Evolutionary conservation across 192 early-diverging fungal genomes (phyloP).

Genomic region (Entophlyctis luteolus): DNA sequence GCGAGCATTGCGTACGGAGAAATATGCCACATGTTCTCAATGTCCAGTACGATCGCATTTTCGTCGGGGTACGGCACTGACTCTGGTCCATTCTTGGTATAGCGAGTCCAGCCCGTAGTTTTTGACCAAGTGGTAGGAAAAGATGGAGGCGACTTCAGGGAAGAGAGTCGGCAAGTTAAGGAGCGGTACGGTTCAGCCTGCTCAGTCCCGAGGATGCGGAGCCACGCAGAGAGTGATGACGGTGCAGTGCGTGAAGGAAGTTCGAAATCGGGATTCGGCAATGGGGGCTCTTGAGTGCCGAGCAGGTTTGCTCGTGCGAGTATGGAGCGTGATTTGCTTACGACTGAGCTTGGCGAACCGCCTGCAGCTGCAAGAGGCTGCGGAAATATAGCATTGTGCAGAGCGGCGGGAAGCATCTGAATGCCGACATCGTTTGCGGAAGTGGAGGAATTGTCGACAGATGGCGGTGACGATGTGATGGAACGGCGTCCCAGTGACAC

Average conservation of each 20-base stretch:
- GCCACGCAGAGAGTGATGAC: slow-evolving; percentile 69
- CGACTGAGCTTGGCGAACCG: neutral
- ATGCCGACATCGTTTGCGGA: slow-evolving; percentile 45
- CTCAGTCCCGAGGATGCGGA: slow-evolving; percentile 64
- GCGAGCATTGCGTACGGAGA: slow-evolving; percentile 80
- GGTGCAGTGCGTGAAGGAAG: slow-evolving; percentile 33
- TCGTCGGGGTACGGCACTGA: slow-evolving; percentile 44
- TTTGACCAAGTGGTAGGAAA: slow-evolving; percentile 15
- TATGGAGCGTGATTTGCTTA: slow-evolving; percentile 21
- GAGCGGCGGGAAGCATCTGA: slow-evolving; percentile 54
- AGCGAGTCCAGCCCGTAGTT: slow-evolving; percentile 78
- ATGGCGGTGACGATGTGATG: neutral
- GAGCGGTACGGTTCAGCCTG: slow-evolving; percentile 57
- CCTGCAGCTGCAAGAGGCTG: neutral
- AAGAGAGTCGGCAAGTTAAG: slow-evolving; percentile 50
- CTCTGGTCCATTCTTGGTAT: slow-evolving; percentile 39
- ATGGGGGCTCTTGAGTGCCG: slow-evolving; percentile 49
- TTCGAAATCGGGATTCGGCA: slow-evolving; percentile 43
- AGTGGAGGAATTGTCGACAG: neutral
- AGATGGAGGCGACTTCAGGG: slow-evolving; percentile 32
- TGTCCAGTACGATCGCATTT: slow-evolving; percentile 77
- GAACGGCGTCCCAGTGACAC: neutral
- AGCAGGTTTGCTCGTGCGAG: slow-evolving; percentile 48
- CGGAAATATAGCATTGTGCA: slow-evolving; percentile 51
- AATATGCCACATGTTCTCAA: slow-evolving; percentile 68